Conservation (phyloP, 164 flowering plant genomes). For the Nelumbo lutea region DNA sequence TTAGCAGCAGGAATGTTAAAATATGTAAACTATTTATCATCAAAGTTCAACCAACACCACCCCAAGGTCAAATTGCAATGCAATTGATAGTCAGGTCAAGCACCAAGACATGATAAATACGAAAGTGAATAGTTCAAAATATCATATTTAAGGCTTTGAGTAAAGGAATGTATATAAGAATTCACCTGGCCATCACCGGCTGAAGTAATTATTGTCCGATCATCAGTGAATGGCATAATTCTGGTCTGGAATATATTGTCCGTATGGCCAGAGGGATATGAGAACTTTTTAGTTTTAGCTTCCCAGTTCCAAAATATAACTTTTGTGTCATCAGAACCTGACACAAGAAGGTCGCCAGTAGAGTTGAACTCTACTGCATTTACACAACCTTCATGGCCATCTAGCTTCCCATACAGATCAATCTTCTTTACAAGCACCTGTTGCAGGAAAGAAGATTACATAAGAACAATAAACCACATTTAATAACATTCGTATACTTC, state of each 20-base stretch:
- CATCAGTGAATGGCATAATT: conserved; percentile 66
- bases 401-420: conserved; percentile 41
- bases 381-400: conserved; percentile 64
- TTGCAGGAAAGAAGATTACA: conserved; percentile 8
- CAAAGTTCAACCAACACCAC: too few species aligned
- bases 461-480: not conserved
- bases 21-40: not conserved
- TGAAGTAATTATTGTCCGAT: conserved; percentile 52
- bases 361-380: conserved; percentile 62
- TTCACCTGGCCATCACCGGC: conserved; percentile 71
- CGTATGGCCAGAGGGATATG: conserved; percentile 54
- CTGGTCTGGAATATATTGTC: conserved; percentile 59
- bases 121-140: not conserved
- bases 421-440: conserved; percentile 44
- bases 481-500: too few species aligned
- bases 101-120: not conserved
- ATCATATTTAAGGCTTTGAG: not conserved
- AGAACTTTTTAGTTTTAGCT: conserved; percentile 24
- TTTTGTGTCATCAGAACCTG: conserved; percentile 69
- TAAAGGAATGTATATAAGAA: not conserved
- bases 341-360: conserved; percentile 54
- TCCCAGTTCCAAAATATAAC: conserved; percentile 65
- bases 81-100: not conserved
- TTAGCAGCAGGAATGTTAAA: not conserved
- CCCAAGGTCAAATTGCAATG: not conserved